Percentiles rank a stretch among this genome's conserved stretches.
Conservation (phyloP, 129 eudicot genomes). For the Flaveria sonorensis region DNA sequence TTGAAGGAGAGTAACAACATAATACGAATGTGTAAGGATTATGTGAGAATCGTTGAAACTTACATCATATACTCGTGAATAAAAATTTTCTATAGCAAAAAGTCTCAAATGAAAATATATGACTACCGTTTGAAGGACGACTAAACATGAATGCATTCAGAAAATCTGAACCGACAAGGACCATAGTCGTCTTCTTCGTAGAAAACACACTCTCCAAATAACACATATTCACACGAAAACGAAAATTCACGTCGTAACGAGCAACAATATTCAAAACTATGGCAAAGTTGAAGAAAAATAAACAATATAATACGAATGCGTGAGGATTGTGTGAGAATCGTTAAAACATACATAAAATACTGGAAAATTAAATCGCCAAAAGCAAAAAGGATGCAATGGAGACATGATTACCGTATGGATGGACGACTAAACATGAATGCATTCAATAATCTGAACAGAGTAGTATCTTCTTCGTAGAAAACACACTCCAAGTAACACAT, state of each 20-base stretch:
- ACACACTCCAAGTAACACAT: conserved; percentile 3
- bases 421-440: neutral
- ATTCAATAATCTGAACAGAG: conserved; percentile 9
- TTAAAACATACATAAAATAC: neutral
- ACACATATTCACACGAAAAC: neutral
- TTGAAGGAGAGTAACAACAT: neutral
- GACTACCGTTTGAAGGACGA: neutral
- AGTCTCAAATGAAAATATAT: neutral
- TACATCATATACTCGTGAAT: neutral
- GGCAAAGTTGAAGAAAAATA: neutral
- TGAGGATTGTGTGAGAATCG: neutral
- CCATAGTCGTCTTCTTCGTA: neutral
- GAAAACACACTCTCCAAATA: neutral
- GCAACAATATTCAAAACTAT: neutral
- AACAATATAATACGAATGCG: neutral
- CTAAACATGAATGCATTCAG: neutral
- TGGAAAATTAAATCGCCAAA: neutral
- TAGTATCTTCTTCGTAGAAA: neutral
- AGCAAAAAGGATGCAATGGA: conserved; percentile 5
- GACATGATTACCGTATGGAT: conserved; percentile 20
- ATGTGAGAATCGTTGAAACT: neutral
- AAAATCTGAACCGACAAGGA: neutral
- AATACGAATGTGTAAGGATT: neutral
- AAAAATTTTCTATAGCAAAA: neutral
- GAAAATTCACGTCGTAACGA: neutral